Evolutionary conservation across 768 basidiomycete species (phyloP).

Genomic region (Lentinus tigrinus): DNA sequence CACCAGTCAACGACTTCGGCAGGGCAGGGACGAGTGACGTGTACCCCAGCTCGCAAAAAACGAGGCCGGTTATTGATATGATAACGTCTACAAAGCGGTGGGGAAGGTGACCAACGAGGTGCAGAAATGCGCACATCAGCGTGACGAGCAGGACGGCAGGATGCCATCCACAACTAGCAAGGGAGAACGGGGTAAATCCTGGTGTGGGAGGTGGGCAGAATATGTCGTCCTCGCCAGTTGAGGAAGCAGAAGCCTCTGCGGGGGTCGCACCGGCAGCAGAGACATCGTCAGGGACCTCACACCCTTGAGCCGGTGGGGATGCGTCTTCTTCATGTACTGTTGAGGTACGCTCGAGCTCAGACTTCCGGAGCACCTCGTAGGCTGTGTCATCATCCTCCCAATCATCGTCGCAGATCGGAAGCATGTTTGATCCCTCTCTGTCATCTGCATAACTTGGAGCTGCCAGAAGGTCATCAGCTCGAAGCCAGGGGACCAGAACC

Average conservation of each 20-base stretch:
- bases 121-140: neutral
- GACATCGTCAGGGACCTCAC: no score
- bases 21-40: neutral
- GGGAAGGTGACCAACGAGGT: conserved; percentile 1
- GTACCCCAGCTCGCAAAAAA: neutral
- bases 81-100: neutral
- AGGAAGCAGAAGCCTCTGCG: neutral
- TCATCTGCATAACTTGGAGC: no score
- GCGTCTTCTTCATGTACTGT: no score
- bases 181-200: neutral
- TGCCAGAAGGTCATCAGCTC: no score
- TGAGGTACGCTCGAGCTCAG: neutral
- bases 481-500: no score
- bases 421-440: no score
- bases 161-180: neutral
- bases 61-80: neutral
- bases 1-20: neutral
- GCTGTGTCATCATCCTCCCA: neutral
- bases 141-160: neutral
- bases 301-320: no score
- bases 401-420: neutral
- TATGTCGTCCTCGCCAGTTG: neutral
- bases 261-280: neutral
- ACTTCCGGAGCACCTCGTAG: neutral
- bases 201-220: neutral